Conservation (phyloP, 331 rosid genomes). For the Saraca asoca region DNA sequence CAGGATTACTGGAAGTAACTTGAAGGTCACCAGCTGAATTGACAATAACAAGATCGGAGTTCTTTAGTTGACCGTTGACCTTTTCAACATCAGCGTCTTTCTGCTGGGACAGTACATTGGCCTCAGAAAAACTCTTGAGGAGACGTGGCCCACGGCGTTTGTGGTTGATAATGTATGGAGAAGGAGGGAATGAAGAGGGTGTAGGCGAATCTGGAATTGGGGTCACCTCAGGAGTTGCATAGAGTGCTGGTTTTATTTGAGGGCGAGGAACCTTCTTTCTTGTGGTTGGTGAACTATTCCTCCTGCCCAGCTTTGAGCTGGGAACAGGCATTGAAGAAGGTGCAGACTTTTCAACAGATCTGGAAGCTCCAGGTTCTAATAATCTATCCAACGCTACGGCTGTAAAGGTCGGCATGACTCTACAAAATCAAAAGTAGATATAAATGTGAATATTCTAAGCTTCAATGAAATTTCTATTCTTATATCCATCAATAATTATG, state of each 20-base stretch:
- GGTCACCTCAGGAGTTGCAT: conserved; percentile 81
- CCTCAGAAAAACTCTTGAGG: conserved; percentile 54
- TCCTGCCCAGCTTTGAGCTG: conserved; percentile 56
- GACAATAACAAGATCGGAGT: conserved; percentile 35
- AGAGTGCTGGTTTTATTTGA: conserved; percentile 75
- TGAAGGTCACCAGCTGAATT: conserved; percentile 25
- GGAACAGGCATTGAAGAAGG: conserved; percentile 60
- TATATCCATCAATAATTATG: not conserved
- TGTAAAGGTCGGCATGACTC: conserved; percentile 82
- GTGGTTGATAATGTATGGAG: conserved; percentile 66
- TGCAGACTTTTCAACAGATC: conserved; percentile 62
- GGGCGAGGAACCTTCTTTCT: conserved; percentile 60
- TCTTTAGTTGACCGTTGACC: conserved; percentile 1
- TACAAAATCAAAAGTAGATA: conserved; percentile 41
- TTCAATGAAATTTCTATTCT: not conserved
- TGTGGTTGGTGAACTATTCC: conserved; percentile 40
- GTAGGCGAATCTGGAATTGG: conserved; percentile 76
- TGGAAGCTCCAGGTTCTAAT: conserved; percentile 76
- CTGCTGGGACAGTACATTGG: conserved; percentile 34
- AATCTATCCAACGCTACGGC: conserved; percentile 85
- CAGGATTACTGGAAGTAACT: conserved; percentile 25
- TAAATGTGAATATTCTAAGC: conserved; percentile 12
- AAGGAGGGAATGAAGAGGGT: conserved; percentile 59
- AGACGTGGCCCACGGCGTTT: conserved; percentile 78
- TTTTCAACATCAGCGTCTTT: conserved; percentile 29